Evolutionary conservation across 2,329 filamentous ascomycete species (phyloP), one percentile per base, ranked within the genome.

Genomic region (Ophiosphaerella korrae): DNA sequence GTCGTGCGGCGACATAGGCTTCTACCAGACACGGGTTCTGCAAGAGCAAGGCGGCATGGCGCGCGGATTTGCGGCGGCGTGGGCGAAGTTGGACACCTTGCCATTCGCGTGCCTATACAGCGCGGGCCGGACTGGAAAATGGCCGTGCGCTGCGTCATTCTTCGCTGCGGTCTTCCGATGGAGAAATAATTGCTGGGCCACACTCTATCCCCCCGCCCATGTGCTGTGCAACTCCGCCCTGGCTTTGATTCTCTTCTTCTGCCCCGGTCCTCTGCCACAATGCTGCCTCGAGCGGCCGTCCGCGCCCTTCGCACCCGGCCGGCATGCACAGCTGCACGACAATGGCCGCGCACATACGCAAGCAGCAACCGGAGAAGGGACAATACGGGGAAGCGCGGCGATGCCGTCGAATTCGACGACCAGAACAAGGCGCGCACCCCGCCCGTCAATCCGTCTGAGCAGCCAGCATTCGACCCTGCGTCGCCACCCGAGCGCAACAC

Each of bases 341-440:
- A 60, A 55, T 63, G 59, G 59, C 53, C 57, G 48, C 67, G 64
- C 56, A 48, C 58, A 50, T 64, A 69, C 50, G 64, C 64, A 35
- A 59, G 57, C 37, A 56, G 42, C 42, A 52, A 51, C 40, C 51
- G 60, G 64, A 63, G 7, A 64, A 59, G 72, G 49, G 69, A 75
- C 51, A 66, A 75, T 55, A 74, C 74, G 41, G 77, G 74, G 75
- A 75, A 74, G 53, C 69, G 68, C 0, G 56, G 70, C 26, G 73
- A 76, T 55, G 62, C 68, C 40, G 73, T 77, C 56, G 74, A 73
- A 45, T 73, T 77, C 52, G 67, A 58, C 29, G 62, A 66, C 31
- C 44, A 52, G 18, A 58, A 60, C 53, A 68, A 68, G 52, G 44
- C 63, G 36, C 52, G 42, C 23, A 52, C 62, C 5, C 62, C 53